Conservation (phyloP, 805 yeast species). For the Candida methanosorbosa region DNA sequence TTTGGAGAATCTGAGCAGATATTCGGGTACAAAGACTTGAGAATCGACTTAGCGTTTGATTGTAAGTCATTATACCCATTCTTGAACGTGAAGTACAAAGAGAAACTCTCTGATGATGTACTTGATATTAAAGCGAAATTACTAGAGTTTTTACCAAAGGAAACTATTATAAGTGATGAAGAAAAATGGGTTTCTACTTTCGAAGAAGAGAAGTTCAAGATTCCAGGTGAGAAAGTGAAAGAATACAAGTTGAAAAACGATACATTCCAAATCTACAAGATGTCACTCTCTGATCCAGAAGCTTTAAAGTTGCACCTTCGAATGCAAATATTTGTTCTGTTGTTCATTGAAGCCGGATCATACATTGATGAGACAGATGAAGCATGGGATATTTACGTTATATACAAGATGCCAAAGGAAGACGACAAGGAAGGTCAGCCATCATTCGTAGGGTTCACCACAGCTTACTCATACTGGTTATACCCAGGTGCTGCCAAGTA, state of each 20-base stretch:
- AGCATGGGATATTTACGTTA: slow-evolving; percentile 70
- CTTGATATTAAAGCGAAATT: slow-evolving; percentile 53
- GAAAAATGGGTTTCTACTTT: slow-evolving; percentile 53
- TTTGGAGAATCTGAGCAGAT: slow-evolving; percentile 88
- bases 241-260: slow-evolving; percentile 28
- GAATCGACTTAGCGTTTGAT: slow-evolving; percentile 65
- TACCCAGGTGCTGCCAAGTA: slow-evolving; percentile 48
- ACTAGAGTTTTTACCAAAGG: slow-evolving; percentile 48
- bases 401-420: slow-evolving; percentile 29
- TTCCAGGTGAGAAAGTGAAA: slow-evolving; percentile 23
- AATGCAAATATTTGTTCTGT: slow-evolving; percentile 68
- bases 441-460: slow-evolving; percentile 68
- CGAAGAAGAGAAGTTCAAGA: slow-evolving; percentile 32
- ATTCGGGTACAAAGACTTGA: slow-evolving; percentile 70
- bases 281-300: slow-evolving; percentile 29
- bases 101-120: slow-evolving; percentile 45
- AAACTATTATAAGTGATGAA: slow-evolving; percentile 56
- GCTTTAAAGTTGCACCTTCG: slow-evolving; percentile 54
- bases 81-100: slow-evolving; percentile 47
- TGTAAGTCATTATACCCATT: slow-evolving; percentile 67
- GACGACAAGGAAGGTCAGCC: slow-evolving; percentile 25
- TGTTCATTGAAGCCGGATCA: slow-evolving; percentile 92
- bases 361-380: slow-evolving; percentile 71
- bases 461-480: slow-evolving; percentile 78
- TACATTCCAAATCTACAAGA: slow-evolving; percentile 43